phyloP scores from a whole-genome alignment of 345 rosid species.

The Populus ilicifolia region DNA sequence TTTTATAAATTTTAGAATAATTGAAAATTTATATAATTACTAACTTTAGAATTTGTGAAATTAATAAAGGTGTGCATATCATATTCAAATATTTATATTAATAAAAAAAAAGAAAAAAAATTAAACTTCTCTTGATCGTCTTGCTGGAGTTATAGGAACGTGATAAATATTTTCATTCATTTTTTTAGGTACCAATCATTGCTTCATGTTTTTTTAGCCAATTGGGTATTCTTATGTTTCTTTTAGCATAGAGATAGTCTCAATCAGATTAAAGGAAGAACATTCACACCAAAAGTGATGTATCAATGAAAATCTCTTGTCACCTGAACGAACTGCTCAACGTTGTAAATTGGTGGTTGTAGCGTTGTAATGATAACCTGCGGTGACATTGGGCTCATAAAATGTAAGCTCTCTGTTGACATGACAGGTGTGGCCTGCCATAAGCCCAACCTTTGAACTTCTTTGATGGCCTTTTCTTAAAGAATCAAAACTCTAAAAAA shows the following conservation, averaged over 20 bases:
- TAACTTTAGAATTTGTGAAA: accelerated
- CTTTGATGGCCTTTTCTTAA: background rate
- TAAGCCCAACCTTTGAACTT: background rate
- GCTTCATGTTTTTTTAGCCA: background rate
- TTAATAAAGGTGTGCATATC: too few species aligned
- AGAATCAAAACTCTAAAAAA: background rate
- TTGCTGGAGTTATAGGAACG: background rate
- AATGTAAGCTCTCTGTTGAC: too few species aligned
- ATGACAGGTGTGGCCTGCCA: background rate
- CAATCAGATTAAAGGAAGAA: too few species aligned
- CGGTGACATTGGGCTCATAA: background rate
- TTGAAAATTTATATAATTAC: accelerated
- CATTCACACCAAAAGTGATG: too few species aligned
- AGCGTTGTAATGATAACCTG: background rate
- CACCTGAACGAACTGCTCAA: background rate
- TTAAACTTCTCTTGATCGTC: background rate
- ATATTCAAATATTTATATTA: too few species aligned
- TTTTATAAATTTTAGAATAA: too few species aligned
- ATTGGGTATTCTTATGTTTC: background rate
- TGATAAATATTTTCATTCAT: background rate
- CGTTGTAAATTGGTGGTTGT: background rate
- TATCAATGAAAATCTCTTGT: background rate
- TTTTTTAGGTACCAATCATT: background rate
- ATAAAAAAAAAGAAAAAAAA: background rate
- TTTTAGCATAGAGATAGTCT: background rate